phyloP scores from a whole-genome alignment of 352 stramenopile species.

The Plasmopara viticola region DNA sequence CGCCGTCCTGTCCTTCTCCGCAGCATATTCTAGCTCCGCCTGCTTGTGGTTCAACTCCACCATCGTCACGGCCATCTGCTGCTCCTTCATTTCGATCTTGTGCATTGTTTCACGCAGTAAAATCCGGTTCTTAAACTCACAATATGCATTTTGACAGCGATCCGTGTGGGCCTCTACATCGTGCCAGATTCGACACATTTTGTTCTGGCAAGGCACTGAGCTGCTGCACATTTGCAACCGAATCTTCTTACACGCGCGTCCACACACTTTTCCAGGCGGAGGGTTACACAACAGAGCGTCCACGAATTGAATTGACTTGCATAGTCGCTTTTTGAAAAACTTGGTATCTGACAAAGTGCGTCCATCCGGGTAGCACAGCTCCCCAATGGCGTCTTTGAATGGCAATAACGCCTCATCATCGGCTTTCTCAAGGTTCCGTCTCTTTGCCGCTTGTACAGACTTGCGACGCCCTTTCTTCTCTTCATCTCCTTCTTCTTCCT shows the following conservation, averaged over 20 bases:
- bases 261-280: constrained; percentile 40
- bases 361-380: constrained; percentile 59
- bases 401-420: constrained; percentile 43
- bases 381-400: constrained; percentile 63
- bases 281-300: constrained; percentile 61
- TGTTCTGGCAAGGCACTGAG: constrained; percentile 48
- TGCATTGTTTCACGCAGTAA: constrained; percentile 69
- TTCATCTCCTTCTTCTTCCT: constrained; percentile 10
- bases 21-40: constrained; percentile 32
- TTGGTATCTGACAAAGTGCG: constrained; percentile 42
- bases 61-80: constrained; percentile 33
- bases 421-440: constrained; percentile 31
- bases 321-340: constrained; percentile 67
- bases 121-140: constrained; percentile 65
- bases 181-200: constrained; percentile 66
- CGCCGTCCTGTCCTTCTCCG: constrained; percentile 31
- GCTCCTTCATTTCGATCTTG: constrained; percentile 40
- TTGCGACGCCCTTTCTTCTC: constrained; percentile 6
- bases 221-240: constrained; percentile 56
- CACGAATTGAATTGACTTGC: constrained; percentile 63
- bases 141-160: constrained; percentile 50
- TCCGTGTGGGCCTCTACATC: constrained; percentile 68
- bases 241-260: constrained; percentile 43
- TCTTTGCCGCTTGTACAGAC: constrained; percentile 6
- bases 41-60: constrained; percentile 43